Conservation (phyloP, 306 rosid species). For the Canavalia ensiformis region DNA sequence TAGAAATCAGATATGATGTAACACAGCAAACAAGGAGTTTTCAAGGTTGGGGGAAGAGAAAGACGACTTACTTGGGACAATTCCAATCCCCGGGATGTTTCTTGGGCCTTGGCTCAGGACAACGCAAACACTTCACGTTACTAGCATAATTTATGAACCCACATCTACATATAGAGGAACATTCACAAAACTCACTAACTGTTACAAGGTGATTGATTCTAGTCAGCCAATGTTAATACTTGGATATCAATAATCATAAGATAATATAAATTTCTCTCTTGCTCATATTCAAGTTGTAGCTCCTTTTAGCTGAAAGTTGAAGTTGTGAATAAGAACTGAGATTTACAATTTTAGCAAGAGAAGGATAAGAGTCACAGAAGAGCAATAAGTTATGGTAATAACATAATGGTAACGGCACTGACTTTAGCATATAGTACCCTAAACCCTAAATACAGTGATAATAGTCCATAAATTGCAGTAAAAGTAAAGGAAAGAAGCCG, state of each 20-base stretch:
- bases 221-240: background rate
- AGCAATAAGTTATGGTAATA: slow-evolving; percentile 8
- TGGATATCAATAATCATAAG: slow-evolving; percentile 24
- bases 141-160: slow-evolving; percentile 79
- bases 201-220: slow-evolving; percentile 1
- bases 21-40: slow-evolving; percentile 1
- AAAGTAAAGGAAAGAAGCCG: background rate
- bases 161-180: slow-evolving; percentile 63
- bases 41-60: background rate
- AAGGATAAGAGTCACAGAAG: too few species aligned
- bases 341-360: slow-evolving; percentile 24
- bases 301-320: slow-evolving; percentile 28
- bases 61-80: slow-evolving; percentile 71
- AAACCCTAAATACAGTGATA: background rate
- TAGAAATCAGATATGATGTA: slow-evolving; percentile 54
- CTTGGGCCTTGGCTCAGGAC: slow-evolving; percentile 70
- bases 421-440: background rate
- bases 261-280: slow-evolving; percentile 21
- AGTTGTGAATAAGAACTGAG: background rate
- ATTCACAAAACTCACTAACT: slow-evolving; percentile 29
- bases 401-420: background rate
- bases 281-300: slow-evolving; percentile 14
- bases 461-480: background rate
- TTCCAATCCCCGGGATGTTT: slow-evolving; percentile 72
- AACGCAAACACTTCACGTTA: slow-evolving; percentile 67